phyloP scores from a whole-genome alignment of 345 rosid species.

The Abelmoschus esculentus region DNA sequence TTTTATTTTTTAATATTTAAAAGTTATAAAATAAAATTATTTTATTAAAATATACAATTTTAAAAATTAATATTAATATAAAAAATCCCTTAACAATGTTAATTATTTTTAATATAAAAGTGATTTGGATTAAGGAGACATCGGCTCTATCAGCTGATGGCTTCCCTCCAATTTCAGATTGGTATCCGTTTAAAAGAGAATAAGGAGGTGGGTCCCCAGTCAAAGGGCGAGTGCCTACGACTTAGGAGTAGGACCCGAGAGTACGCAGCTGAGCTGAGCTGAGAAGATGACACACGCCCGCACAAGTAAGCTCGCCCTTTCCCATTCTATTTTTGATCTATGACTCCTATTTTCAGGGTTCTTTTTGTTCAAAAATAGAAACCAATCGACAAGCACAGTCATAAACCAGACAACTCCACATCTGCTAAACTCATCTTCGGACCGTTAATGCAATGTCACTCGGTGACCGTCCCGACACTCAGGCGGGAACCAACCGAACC shows the following conservation, averaged over 20 bases:
- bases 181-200: not conserved
- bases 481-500: constrained; percentile 25
- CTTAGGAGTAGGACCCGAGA: not conserved
- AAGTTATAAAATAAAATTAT: too few relatives aligned
- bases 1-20: too few relatives aligned
- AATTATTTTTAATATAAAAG: too few relatives aligned
- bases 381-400: not conserved
- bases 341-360: not conserved
- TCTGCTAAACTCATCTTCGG: not conserved
- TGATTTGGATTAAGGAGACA: too few relatives aligned
- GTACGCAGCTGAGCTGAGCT: not conserved
- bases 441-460: constrained; percentile 22
- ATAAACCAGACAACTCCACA: too few relatives aligned
- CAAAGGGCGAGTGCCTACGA: not conserved
- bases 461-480: constrained; percentile 31
- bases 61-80: too few relatives aligned
- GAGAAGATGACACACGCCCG: not conserved
- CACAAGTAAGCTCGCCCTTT: not conserved
- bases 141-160: not conserved
- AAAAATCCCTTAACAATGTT: too few relatives aligned
- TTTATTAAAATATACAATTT: too few relatives aligned
- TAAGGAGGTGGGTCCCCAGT: not conserved
- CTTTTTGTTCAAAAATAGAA: not conserved
- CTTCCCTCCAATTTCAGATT: not conserved
- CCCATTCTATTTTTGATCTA: too few relatives aligned